Evolutionary conservation across 768 basidiomycete species (phyloP), one percentile per base, ranked within the genome.

Genomic region (Albatrellus ellisii): DNA sequence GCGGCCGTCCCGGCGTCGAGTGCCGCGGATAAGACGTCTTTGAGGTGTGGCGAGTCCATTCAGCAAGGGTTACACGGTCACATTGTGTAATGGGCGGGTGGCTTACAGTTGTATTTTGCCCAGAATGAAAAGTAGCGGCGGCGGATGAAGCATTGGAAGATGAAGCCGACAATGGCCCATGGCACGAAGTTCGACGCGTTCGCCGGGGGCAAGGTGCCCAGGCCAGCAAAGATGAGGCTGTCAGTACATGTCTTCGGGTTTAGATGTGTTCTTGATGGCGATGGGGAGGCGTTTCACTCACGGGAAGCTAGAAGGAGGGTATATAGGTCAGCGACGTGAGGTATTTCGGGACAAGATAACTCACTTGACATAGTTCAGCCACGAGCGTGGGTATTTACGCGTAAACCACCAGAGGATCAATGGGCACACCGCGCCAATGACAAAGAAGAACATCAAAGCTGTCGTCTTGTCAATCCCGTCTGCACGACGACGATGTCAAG

Each of bases 401-500:
- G 62, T 54, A 44, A 65, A 45, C 44, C 55, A 53, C 54, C 47
- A 62, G 44, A 50, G 50, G 26, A 57, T 50, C 46, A 63, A 37
- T 3, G 68, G 67, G 4, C 62, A 51, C 25, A 56, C 33, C 9
- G 66, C 59, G 32, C 69, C 69, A 50, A 69, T 56, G 40, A 66
- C 56, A 63, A 70, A 71, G 49, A 67, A 69, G 45, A 58, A 59
- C 25, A 64, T 48, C n/a, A 68, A 56, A 3, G 39, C 50, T 42
- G 12, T 6, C 24, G n/a, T 18, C 8, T 29, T 0, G 24, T 12
- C 21, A n/a, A 31, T 21, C n/a, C n/a, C n/a, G n/a, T n/a, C n/a
- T 20, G 27, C 24, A 5, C 7, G 14, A 32, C 6, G 17, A 20
- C 22, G 6, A 15, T 18, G 6, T 2, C 15, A 4, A 31, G 11